Base-by-base conservation (phyloP, 192 early-diverging fungal genomes). In the Umbelopsis vinacea region DNA sequence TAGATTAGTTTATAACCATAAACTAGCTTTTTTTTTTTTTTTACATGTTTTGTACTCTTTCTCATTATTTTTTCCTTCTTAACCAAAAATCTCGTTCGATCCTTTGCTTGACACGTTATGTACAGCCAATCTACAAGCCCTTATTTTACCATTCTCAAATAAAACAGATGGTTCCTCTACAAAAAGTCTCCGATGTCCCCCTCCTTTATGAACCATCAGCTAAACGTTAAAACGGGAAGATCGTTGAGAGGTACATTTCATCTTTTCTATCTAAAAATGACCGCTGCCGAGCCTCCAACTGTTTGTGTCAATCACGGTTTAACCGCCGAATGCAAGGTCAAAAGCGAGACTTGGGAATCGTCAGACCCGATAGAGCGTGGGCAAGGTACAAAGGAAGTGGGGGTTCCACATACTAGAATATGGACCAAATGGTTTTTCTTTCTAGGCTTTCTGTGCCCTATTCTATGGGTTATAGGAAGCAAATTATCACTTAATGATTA, bases 391-490 rank as follows among this genome's bases (percentile, higher is more conserved):
- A 26, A 22, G n/a, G 4, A 6, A 6, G 6, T 22, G 23, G 6
- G 6, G 6, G 50, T 52, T 11, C 17, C n/a, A 22, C 22, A 52
- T 52, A 35, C 10, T 19, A 22, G 57, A 63, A 37, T 63, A 7
- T 63, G 57, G 57, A 37, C 29, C 2, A 63, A 67, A 24, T 72
- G 50, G 43, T 19, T 78, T 17, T 78, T 78, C 46, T 74, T 67
- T 38, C 22, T 71, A 0, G 76, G 76, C 3, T 78, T 78, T 55
- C 26, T 78, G 8, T 71, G 69, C 35, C 76, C 76, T 43, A 19
- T 50, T 1, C 47, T 66, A 0, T 78, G 76, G 76, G 70, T 78
- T 46, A 68, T 78, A 10, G 76, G 76, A 0, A 78, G 76, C 17
- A 78, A 43, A 53, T 46, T 45, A 29, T 17, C 29, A 14, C 43